Evolutionary conservation across 1,284 basidiomycete genomes (phyloP).

Genomic region (Leccinum olivaceoglutinosum): DNA sequence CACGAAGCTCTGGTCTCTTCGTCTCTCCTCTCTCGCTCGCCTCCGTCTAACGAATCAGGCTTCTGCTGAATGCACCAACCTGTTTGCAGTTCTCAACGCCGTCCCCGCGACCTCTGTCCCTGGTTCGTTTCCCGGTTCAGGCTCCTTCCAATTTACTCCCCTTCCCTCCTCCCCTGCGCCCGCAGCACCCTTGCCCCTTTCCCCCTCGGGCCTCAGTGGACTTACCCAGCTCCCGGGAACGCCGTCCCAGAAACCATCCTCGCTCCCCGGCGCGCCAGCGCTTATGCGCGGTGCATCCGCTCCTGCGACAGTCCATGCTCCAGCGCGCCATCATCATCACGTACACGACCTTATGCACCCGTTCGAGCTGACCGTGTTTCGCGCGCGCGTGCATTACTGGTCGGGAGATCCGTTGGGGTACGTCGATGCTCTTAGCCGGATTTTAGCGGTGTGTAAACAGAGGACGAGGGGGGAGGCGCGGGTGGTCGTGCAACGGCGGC

Average conservation of each 20-base stretch:
- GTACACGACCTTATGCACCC: slow-evolving; percentile 56
- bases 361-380: slow-evolving; percentile 76
- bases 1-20: slow-evolving; percentile 73
- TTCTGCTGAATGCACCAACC: slow-evolving; percentile 70
- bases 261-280: slow-evolving; percentile 8
- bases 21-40: slow-evolving; percentile 69
- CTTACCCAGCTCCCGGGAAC: slow-evolving; percentile 25
- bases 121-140: slow-evolving; percentile 21
- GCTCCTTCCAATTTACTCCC: slow-evolving; percentile 6
- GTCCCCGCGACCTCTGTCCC: slow-evolving; percentile 40
- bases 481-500: slow-evolving; percentile 35
- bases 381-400: slow-evolving; percentile 68
- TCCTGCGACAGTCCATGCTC: neutral
- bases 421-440: slow-evolving; percentile 68
- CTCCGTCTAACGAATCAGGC: slow-evolving; percentile 79
- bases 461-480: slow-evolving; percentile 44
- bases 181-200: slow-evolving; percentile 12
- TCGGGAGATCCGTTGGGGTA: slow-evolving; percentile 70
- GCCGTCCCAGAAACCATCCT: slow-evolving; percentile 17
- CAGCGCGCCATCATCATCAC: slow-evolving; percentile 1
- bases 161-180: slow-evolving; percentile 16
- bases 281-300: neutral
- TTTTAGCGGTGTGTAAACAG: slow-evolving; percentile 72
- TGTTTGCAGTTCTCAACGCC: slow-evolving; percentile 68
- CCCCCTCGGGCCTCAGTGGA: slow-evolving; percentile 21